These are phyloP conservation scores for Xylariaceae sp. DNA, from an alignment of 2,329 filamentous ascomycete species.

Conservation along the genomic window DNA sequence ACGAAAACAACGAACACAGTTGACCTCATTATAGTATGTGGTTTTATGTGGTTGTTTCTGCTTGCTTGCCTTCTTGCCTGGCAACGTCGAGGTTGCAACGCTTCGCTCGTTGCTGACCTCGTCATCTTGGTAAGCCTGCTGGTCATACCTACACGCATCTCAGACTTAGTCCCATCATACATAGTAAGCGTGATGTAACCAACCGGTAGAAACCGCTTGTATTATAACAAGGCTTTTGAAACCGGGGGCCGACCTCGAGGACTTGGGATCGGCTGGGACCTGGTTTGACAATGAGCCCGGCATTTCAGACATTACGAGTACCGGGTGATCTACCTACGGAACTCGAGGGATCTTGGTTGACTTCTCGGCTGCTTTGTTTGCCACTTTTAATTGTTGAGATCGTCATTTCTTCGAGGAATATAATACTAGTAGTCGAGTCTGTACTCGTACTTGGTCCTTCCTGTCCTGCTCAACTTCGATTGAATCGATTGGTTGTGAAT, in stretches of 20 bases:
- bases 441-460: too few species aligned
- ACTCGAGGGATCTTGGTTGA: conserved; percentile 13
- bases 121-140: not conserved
- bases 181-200: conserved; percentile 10
- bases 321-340: conserved; percentile 11
- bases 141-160: not conserved
- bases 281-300: conserved; percentile 10
- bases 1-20: conserved; percentile 8
- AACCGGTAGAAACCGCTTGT: conserved; percentile 17
- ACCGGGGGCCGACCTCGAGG: conserved; percentile 11
- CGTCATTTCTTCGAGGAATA: not conserved
- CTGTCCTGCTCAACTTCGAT: too few species aligned
- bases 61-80: not conserved
- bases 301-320: not conserved
- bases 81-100: not conserved
- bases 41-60: not conserved
- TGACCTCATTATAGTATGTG: not conserved
- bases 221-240: conserved; percentile 14
- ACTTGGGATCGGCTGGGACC: conserved; percentile 9
- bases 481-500: conserved; percentile 2
- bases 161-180: not conserved
- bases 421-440: not conserved
- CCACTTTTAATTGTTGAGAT: not conserved
- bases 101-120: not conserved
- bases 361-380: conserved; percentile 11